Base-by-base conservation (phyloP, 176 grass and related monocot species). In the Aegilops tauschii region DNA sequence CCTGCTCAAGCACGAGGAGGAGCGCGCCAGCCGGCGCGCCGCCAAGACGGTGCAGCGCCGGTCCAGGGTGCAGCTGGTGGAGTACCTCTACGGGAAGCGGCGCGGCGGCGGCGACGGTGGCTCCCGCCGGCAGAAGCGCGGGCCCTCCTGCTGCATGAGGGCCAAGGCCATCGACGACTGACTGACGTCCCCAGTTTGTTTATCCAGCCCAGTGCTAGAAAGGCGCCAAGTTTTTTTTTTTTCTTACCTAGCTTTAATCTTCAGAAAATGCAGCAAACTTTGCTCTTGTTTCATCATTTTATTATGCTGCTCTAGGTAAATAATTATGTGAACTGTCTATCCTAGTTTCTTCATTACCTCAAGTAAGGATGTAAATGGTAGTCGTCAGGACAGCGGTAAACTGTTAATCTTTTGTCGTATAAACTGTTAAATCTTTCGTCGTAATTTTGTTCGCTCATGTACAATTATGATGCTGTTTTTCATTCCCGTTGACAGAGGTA, bases 121-220 rank as follows among this genome's bases (percentile, higher is more conserved):
- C 5, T 54, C 59, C 80, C 82, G 81, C 27, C 93, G 86, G 62
- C 86, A 80, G 73, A 81, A 85, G 49, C 90, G 91, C 12, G 91
- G 90, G 36, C 92, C 93, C 16, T 98, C 93, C 4, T 89, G 93
- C 82, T 98, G 96, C 88, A 91, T 98, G 88, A 88, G 92, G 73
- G 80, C 84, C 10, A 97, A 92, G 73, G 82, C 93, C 61, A 88
- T 89, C 23, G 93, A 92, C 77, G 90, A 92, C 82, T 92, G 68
- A 81, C 65, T 92, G 68, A 81, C 65, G 35, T 34, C 20, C 0
- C 32, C 2, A 54, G 50, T 54, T 54, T 49, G 9, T 2, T 16
- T 4, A 31, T 45, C 54, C 42, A 20, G 42, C 23, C 29, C 32
- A 20, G 32, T 67, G 8, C 25, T 70, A 73, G 73, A 73, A 7